These are phyloP conservation scores for Balansia obtecta DNA, from an alignment of 2,329 filamentous ascomycete genomes.

Conservation along the genomic window DNA sequence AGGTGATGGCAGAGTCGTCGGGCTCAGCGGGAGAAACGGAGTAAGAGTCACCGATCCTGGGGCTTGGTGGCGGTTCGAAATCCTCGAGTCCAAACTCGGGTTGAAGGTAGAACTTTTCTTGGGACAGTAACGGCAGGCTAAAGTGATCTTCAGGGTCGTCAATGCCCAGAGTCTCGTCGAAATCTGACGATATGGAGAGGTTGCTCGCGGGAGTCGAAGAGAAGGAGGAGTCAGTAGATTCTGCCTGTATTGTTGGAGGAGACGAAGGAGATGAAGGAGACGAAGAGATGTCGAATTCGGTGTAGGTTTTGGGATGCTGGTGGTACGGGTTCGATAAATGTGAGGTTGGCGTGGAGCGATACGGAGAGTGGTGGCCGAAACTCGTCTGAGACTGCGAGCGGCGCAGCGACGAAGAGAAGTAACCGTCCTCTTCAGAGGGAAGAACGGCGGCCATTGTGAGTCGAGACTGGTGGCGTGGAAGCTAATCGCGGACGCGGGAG, in stretches of 20 bases:
- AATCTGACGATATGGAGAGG: constrained; percentile 47
- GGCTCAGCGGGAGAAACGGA: constrained; percentile 41
- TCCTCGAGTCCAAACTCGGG: constrained; percentile 21
- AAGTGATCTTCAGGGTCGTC: constrained; percentile 36
- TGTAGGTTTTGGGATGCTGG: constrained; percentile 27
- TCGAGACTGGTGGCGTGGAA: neutral
- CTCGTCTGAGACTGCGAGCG: constrained; percentile 50
- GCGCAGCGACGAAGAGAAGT: constrained; percentile 43
- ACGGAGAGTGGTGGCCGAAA: constrained; percentile 32
- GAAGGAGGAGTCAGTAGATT: constrained; percentile 44
- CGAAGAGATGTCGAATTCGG: constrained; percentile 39
- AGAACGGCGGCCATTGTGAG: constrained; percentile 42
- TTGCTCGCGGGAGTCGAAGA: constrained; percentile 52
- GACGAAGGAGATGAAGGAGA: constrained; percentile 43
- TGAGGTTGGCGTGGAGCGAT: constrained; percentile 33
- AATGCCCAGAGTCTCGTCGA: constrained; percentile 34
- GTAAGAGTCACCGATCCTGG: constrained; percentile 36
- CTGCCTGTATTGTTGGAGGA: constrained; percentile 36
- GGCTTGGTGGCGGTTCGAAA: constrained; percentile 38
- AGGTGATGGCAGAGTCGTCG: constrained; percentile 36
- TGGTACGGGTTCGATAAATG: constrained; percentile 28
- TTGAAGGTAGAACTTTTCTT: constrained; percentile 31
- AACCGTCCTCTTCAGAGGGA: constrained; percentile 42
- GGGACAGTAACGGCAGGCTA: constrained; percentile 31
- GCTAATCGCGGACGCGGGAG: neutral